These are phyloP conservation scores for Cytidiella melzeri DNA, from an alignment of 768 basidiomycete species.

Conservation along the genomic window DNA sequence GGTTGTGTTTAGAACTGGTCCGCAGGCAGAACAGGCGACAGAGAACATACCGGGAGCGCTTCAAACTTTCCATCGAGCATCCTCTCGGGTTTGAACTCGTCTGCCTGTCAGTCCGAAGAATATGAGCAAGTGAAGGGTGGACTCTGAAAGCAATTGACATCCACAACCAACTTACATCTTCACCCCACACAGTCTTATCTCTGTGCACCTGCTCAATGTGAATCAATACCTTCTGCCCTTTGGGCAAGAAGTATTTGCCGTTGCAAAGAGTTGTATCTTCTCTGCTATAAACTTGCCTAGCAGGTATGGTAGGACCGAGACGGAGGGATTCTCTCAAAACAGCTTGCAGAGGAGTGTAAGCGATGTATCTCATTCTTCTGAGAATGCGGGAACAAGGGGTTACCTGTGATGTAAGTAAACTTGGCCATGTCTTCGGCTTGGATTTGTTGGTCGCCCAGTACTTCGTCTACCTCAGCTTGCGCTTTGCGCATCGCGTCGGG, in stretches of 20 bases:
- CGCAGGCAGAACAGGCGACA: background rate
- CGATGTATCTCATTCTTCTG: background rate
- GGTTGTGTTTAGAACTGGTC: background rate
- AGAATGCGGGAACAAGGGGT: background rate
- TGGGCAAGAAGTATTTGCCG: no score
- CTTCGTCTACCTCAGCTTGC: slow-evolving; percentile 39
- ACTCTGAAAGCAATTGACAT: background rate
- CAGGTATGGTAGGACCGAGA: slow-evolving; percentile 31
- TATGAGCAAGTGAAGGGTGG: background rate
- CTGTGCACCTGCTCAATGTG: slow-evolving; percentile 23
- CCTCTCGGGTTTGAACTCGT: slow-evolving; percentile 40
- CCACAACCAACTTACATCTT: slow-evolving; percentile 33
- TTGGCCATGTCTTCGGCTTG: slow-evolving; percentile 34
- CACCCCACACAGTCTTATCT: slow-evolving; percentile 41
- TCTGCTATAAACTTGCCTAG: slow-evolving; percentile 25
- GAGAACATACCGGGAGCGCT: slow-evolving; percentile 30
- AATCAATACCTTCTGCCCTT: no score
- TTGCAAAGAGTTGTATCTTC: slow-evolving; percentile 31
- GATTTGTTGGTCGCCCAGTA: slow-evolving; percentile 32
- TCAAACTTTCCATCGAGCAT: slow-evolving; percentile 45
- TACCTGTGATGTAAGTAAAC: slow-evolving; percentile 35
- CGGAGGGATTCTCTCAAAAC: slow-evolving; percentile 31
- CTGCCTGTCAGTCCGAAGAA: slow-evolving; percentile 22
- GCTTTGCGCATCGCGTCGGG: slow-evolving; percentile 36
- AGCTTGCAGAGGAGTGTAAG: slow-evolving; percentile 17